A percentile compares a stretch with the other conserved stretches of the same genome.
These are phyloP conservation scores for Fraxinus quadrangulata DNA, from an alignment of 257 asterid species.

Conservation along the genomic window DNA sequence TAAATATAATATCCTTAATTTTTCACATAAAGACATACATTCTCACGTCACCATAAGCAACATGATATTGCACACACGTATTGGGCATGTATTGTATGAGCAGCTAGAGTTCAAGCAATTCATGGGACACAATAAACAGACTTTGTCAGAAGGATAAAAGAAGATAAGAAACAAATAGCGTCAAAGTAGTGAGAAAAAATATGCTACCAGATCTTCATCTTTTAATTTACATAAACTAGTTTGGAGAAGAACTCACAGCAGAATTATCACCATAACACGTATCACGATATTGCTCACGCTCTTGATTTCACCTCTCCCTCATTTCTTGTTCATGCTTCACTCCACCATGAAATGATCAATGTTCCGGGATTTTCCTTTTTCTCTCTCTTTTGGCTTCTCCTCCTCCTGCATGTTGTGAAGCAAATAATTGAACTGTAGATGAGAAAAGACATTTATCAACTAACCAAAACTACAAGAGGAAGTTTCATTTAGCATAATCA, in stretches of 20 bases:
- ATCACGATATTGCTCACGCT: constrained; percentile 80
- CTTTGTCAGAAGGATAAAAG: neutral
- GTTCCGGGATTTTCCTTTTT: constrained; percentile 81
- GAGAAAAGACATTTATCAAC: constrained; percentile 14
- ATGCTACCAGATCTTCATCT: neutral
- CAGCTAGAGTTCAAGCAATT: neutral
- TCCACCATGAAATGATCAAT: constrained; percentile 97
- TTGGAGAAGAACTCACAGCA: constrained; percentile 47
- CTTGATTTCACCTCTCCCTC: constrained; percentile 93
- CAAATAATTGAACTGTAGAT: constrained; percentile 22
- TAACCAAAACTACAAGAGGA: constrained; percentile 13
- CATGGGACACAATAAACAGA: neutral
- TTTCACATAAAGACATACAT: neutral
- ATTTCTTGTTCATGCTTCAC: constrained; percentile 86
- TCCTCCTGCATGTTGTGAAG: constrained; percentile 56
- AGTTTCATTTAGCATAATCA: constrained; percentile 28
- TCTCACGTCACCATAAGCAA: constrained; percentile 7
- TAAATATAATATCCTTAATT: neutral
- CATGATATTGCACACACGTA: neutral
- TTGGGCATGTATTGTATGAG: neutral
- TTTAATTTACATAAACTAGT: constrained; percentile 2
- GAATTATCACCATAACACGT: constrained; percentile 65
- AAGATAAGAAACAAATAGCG: neutral
- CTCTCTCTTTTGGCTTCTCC: constrained; percentile 85
- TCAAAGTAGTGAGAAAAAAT: neutral